Conservation (phyloP, 768 basidiomycete genomes). For the Galerina marginata region DNA sequence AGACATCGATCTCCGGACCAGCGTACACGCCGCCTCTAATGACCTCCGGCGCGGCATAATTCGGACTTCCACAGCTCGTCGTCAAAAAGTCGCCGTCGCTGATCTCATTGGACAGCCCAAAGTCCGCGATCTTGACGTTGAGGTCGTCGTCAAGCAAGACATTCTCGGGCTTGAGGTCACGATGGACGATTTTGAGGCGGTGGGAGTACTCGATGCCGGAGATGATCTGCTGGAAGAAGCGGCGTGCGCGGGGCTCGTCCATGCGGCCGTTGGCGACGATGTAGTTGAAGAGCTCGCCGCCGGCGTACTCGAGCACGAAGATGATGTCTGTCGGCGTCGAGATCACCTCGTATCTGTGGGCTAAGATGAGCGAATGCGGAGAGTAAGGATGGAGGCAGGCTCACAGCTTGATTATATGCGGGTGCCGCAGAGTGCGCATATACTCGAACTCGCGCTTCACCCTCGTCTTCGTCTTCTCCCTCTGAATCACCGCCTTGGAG, state of each 20-base stretch:
- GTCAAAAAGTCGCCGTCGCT: conserved; percentile 96
- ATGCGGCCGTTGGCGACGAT: conserved; percentile 95
- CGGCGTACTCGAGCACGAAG: conserved; percentile 96
- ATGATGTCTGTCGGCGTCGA: conserved; percentile 96
- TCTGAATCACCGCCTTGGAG: conserved; percentile 90
- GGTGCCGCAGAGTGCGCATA: conserved; percentile 90
- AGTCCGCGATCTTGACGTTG: conserved; percentile 99
- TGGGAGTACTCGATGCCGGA: conserved; percentile 98
- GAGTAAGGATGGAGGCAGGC: conserved; percentile 1
- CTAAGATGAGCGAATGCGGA: conserved; percentile 16
- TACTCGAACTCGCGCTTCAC: conserved; percentile 97
- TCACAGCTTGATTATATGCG: conserved; percentile 98
- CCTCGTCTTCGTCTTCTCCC: conserved; percentile 88
- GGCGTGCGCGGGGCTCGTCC: conserved; percentile 83
- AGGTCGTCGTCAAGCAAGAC: conserved; percentile 83
- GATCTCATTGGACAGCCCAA: conserved; percentile 95
- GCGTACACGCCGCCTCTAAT: conserved; percentile 95
- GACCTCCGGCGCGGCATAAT: conserved; percentile 98
- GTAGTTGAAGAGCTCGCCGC: conserved; percentile 97
- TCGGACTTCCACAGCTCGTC: conserved; percentile 97
- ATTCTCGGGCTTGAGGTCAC: conserved; percentile 98
- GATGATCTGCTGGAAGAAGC: conserved; percentile 98
- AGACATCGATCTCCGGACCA: conserved; percentile 98
- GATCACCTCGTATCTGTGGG: conserved; percentile 79
- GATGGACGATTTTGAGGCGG: conserved; percentile 94